Percentiles rank a stretch among this genome's conserved stretches.
phyloP scores from a whole-genome alignment of 257 asterid genomes.

The Nicotiana attenuata region DNA sequence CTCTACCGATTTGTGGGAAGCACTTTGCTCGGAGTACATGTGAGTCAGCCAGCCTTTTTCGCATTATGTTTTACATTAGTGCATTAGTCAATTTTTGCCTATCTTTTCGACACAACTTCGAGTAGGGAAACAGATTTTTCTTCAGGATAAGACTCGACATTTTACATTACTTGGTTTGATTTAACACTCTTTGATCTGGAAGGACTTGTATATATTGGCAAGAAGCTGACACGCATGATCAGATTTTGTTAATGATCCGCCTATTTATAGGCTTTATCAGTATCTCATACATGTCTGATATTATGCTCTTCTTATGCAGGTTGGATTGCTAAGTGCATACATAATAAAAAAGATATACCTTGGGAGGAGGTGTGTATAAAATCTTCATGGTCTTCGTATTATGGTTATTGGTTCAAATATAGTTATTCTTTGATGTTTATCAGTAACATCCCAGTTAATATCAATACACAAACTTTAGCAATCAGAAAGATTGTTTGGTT shows the following conservation, averaged over 20 bases:
- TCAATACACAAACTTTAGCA: too few relatives aligned
- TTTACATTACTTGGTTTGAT: too few relatives aligned
- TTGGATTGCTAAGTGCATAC: conserved; percentile 67
- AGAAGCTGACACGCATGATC: too few relatives aligned
- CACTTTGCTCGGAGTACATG: conserved; percentile 60
- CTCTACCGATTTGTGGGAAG: conserved; percentile 44
- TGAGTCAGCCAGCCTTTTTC: conserved; percentile 22
- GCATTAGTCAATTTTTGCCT: not conserved
- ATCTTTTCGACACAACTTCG: not conserved
- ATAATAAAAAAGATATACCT: conserved; percentile 38
- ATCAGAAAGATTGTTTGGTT: too few relatives aligned
- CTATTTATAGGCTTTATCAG: too few relatives aligned
- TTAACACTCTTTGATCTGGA: too few relatives aligned
- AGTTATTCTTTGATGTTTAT: not conserved
- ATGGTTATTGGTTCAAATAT: not conserved
- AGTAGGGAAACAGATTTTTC: too few relatives aligned
- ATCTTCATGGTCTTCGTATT: too few relatives aligned
- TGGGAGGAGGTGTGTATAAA: conserved; percentile 38
- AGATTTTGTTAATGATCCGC: too few relatives aligned
- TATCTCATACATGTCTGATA: not conserved
- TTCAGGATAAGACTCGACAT: too few relatives aligned
- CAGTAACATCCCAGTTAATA: too few relatives aligned
- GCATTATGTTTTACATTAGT: not conserved
- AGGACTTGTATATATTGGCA: too few relatives aligned
- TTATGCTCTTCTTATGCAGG: conserved; percentile 30